Base-by-base conservation (phyloP, 805 yeast genomes). In the Yarrowia osloensis region DNA sequence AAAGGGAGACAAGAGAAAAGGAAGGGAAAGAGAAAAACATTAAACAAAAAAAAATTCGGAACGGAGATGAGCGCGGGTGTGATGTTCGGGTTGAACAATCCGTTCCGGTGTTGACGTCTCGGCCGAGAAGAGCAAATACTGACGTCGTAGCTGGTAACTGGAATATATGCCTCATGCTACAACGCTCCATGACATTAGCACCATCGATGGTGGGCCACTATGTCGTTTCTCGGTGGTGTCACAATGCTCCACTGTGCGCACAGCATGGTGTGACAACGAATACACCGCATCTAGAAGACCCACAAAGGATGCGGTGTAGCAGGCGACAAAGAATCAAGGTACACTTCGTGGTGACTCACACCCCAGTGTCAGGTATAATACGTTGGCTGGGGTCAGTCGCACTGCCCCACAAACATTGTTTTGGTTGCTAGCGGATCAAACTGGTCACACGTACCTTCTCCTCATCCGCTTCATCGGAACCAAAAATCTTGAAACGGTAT, bases 381-480 rank as follows among this genome's bases (percentile, higher is more conserved):
- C n/a, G n/a, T 11, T 37, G 42, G n/a, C n/a, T n/a, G n/a, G n/a
- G n/a, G 24, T 40, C 46, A 19, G 2, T 44, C 28, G 4, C n/a
- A 26, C 50, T 8, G 50, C 50, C 50, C 50, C 50, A 46, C 31
- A n/a, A 4, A n/a, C 19, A 19, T n/a, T 9, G 21, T n/a, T 28
- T 28, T 9, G 35, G 24, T 47, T 47, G 24, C 55, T 13, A 29
- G n/a, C 3, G 3, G 26, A 21, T 40, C 46, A 40, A 29, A 50
- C 44, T 52, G 59, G 59, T 52, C 59, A 52, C 59, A 33, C 22
- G 59, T 49, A 31, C 55, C 13, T n/a, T 6, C 29, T 35, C 24
- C 24, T 40, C 31, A 35, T 52, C 42, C 59, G 42, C 57, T 50
- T 50, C 44, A 52, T 52, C 59, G 59, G 42, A 35, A 33, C 42